These are phyloP conservation scores for Pseudocercospora fuligena DNA, from an alignment of 2,329 filamentous ascomycete species.

Conservation along the genomic window DNA sequence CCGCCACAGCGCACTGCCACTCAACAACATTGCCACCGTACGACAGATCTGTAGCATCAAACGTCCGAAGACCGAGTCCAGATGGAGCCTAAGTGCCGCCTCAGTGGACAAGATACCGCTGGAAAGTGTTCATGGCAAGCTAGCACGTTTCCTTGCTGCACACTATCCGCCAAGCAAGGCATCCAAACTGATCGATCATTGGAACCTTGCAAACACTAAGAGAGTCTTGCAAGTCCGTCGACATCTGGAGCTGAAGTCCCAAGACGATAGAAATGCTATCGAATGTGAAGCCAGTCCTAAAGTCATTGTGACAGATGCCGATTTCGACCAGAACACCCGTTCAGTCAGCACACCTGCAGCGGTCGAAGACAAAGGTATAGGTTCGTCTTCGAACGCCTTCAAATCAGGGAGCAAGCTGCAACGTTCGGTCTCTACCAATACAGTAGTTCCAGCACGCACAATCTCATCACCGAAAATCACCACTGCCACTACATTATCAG, in stretches of 20 bases:
- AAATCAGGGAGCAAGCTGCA: conserved; percentile 6
- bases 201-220: conserved; percentile 21
- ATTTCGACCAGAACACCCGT: conserved; percentile 6
- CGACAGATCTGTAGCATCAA: conserved; percentile 37
- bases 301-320: conserved; percentile 25
- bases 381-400: not conserved
- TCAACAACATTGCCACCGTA: conserved; percentile 38
- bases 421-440: conserved; percentile 18
- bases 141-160: conserved; percentile 30
- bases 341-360: not conserved
- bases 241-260: conserved; percentile 13
- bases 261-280: not conserved
- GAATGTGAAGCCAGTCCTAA: conserved; percentile 9
- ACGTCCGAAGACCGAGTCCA: conserved; percentile 39
- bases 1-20: conserved; percentile 41
- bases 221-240: conserved; percentile 20
- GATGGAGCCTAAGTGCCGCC: conserved; percentile 38
- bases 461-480: conserved; percentile 25
- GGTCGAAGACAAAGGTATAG: conserved; percentile 9
- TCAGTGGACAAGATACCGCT: conserved; percentile 17
- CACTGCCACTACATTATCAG: conserved; percentile 13
- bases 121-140: conserved; percentile 24
- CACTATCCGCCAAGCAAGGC: conserved; percentile 31
- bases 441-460: conserved; percentile 16
- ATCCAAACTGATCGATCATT: conserved; percentile 33